Percentiles rank a stretch among this genome's conserved stretches.
Evolutionary conservation across 2,329 filamentous ascomycete species (phyloP).

Genomic region (Stagonosporopsis rhizophila): DNA sequence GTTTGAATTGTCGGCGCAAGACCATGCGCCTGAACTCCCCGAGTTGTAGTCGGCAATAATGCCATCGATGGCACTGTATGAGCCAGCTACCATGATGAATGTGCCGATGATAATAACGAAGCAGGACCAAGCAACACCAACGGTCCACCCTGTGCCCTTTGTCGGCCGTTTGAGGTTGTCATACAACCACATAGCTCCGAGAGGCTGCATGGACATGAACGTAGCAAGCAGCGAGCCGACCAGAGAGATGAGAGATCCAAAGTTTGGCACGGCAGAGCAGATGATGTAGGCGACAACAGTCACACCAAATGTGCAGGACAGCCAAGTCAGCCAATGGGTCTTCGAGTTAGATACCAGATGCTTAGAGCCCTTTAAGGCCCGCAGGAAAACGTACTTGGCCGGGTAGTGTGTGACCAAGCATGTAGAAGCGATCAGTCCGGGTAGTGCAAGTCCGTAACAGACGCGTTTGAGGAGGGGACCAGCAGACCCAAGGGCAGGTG

Average conservation of each 20-base stretch:
- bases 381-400: constrained; percentile 64
- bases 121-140: background rate
- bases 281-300: constrained; percentile 9
- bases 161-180: constrained; percentile 9
- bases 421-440: constrained; percentile 1
- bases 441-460: constrained; percentile 62
- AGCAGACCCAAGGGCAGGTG: constrained; percentile 67
- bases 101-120: constrained; percentile 7
- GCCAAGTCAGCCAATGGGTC: constrained; percentile 61
- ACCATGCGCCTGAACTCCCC: constrained; percentile 5
- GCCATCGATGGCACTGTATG: constrained; percentile 9
- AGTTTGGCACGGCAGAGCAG: constrained; percentile 10
- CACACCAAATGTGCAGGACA: constrained; percentile 55
- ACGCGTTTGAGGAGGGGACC: constrained; percentile 67
- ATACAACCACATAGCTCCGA: constrained; percentile 19
- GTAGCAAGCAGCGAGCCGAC: constrained; percentile 14
- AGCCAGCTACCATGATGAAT: constrained; percentile 15
- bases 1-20: constrained; percentile 17
- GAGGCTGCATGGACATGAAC: constrained; percentile 13
- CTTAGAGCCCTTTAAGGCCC: constrained; percentile 59
- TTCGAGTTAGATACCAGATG: constrained; percentile 60
- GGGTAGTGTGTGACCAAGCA: constrained; percentile 40
- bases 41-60: constrained; percentile 11
- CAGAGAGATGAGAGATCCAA: constrained; percentile 8
- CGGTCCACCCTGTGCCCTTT: background rate